Evolutionary conservation across 192 early-diverging fungal genomes (phyloP).

Genomic region (Entophlyctis luteolus): DNA sequence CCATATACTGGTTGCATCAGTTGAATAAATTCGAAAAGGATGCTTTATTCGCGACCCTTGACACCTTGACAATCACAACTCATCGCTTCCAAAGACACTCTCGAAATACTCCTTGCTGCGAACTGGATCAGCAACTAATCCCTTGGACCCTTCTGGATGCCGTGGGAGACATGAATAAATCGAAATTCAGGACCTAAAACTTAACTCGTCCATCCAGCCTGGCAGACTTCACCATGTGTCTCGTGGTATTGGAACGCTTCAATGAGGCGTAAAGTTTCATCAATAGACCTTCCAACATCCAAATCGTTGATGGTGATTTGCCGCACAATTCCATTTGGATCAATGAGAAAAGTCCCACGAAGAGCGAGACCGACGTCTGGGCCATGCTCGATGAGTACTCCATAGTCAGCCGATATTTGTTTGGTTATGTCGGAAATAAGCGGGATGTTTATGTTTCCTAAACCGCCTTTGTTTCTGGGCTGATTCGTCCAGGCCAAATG

Average conservation of each 20-base stretch:
- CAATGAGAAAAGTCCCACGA: slow-evolving; percentile 82
- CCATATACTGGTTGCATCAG: no score
- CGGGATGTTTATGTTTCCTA: slow-evolving; percentile 88
- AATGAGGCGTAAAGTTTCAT: slow-evolving; percentile 83
- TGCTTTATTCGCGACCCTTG: no score
- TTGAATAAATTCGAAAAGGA: no score
- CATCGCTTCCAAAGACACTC: slow-evolving; percentile 15
- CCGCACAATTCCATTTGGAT: slow-evolving; percentile 81
- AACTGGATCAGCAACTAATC: slow-evolving; percentile 70
- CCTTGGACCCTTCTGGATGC: slow-evolving; percentile 63
- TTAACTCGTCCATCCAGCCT: slow-evolving; percentile 18
- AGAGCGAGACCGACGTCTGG: slow-evolving; percentile 67
- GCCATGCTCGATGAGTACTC: slow-evolving; percentile 75
- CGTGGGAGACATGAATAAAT: no score
- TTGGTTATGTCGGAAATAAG: slow-evolving; percentile 84
- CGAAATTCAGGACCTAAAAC: no score
- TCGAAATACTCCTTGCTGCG: slow-evolving; percentile 68
- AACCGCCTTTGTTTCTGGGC: slow-evolving; percentile 81
- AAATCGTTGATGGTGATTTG: slow-evolving; percentile 84
- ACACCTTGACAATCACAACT: slow-evolving; percentile 13
- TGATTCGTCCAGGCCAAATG: slow-evolving; percentile 87
- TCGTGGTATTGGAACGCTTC: slow-evolving; percentile 92
- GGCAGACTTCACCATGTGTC: slow-evolving; percentile 54
- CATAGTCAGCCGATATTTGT: slow-evolving; percentile 81
- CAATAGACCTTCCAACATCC: slow-evolving; percentile 51